Percentiles rank a stretch among this genome's conserved stretches.
These are phyloP conservation scores for Purpureocillium takamizusanense DNA, from an alignment of 2,329 filamentous ascomycete species.

Conservation along the genomic window DNA sequence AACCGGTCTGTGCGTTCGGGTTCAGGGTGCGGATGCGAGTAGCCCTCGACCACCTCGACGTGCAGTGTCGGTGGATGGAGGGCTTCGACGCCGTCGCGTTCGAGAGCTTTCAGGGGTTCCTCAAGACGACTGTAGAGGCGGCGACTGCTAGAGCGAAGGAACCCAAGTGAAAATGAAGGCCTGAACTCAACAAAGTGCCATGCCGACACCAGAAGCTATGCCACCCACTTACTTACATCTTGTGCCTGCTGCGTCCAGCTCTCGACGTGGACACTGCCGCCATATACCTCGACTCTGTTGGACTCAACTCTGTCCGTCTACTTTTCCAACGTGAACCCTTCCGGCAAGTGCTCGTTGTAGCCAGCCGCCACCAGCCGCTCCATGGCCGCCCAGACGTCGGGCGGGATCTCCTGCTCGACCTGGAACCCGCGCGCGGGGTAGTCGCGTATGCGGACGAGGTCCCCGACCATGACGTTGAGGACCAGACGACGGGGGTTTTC, in stretches of 20 bases:
- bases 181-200: too few species aligned
- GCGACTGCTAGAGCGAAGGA: neutral
- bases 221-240: too few species aligned
- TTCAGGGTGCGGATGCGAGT: constrained; percentile 46
- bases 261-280: too few species aligned
- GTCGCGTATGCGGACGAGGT: constrained; percentile 31
- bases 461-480: constrained; percentile 34
- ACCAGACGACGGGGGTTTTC: constrained; percentile 32
- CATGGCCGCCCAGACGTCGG: constrained; percentile 30
- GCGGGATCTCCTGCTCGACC: constrained; percentile 31
- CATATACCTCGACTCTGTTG: too few species aligned
- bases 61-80: constrained; percentile 55
- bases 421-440: constrained; percentile 34
- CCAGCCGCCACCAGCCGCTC: constrained; percentile 29
- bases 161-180: too few species aligned
- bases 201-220: too few species aligned
- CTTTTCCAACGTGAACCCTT: neutral
- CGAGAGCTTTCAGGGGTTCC: constrained; percentile 79
- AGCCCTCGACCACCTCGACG: constrained; percentile 28
- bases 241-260: too few species aligned
- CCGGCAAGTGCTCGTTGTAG: constrained; percentile 27
- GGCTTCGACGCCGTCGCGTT: constrained; percentile 67
- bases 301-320: too few species aligned
- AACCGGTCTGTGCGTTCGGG: constrained; percentile 38
- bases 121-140: constrained; percentile 37